Base-by-base conservation (phyloP, 1,139 yeast genomes). In the Nakaseomyces delphensis region DNA sequence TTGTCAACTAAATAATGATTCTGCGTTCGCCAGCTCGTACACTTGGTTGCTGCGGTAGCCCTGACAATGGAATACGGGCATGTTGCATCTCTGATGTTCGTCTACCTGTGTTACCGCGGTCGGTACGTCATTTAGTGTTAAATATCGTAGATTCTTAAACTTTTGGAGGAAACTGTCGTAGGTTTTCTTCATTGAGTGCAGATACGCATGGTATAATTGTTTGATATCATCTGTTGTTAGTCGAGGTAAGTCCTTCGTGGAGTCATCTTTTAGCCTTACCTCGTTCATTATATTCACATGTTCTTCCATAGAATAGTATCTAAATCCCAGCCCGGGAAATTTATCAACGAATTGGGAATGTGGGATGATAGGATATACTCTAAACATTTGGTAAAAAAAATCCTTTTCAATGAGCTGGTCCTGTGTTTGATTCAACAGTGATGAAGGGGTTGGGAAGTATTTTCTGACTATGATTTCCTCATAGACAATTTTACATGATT, bases 181-280 rank as follows among this genome's bases (percentile, higher is more conserved):
- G 3, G 60, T 47, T 28, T 55, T 55, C 37, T 49, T 56, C 45
- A 57, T 40, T 7, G 60, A 57, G 41, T 60, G 64, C 3, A 57
- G 29, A 31, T 54, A 53, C 5, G 54, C 45, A 38, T 57, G 54
- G 32, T 57, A 60, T 3, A 60, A 31, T n/a, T 45, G 42, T 3
- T 48, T 38, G 7, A 57, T 33, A 35, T 60, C 62, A 1, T 33
- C 39, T 13, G 41, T 43, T 5, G 52, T 48, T 10, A 59, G 20
- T 5, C 32, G 25, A 2, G 21, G 35, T 2, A 39, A 27, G 7
- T 45, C 36, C 9, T 44, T 41, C 28, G 35, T 36, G 25, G 43
- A 35, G n/a, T 41, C 38, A 31, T 48, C 40, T 9, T 28, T 25
- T 9, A 13, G 10, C 13, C 35, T 27, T 18, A 36, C 3, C 43